phyloP scores from a whole-genome alignment of 2,329 filamentous ascomycete genomes.

The Zasmidium cellare region DNA sequence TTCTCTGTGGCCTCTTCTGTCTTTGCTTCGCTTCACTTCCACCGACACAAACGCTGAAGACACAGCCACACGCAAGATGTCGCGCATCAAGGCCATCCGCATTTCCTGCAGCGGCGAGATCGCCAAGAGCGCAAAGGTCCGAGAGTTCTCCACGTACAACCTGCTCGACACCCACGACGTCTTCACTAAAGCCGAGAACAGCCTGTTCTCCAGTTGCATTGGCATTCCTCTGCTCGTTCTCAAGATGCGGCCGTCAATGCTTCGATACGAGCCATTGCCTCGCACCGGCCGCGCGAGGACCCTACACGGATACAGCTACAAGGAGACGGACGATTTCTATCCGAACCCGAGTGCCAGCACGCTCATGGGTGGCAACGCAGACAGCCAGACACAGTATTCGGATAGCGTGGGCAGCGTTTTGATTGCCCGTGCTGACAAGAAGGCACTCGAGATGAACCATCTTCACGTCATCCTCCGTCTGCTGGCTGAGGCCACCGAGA shows the following conservation, averaged over 20 bases:
- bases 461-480: not conserved
- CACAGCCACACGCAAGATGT: not conserved
- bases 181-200: not conserved
- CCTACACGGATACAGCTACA: not conserved
- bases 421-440: not conserved
- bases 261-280: no score
- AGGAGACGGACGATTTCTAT: not conserved
- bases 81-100: not conserved
- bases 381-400: not conserved
- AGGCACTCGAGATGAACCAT: not conserved
- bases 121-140: not conserved
- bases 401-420: not conserved
- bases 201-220: not conserved
- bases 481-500: not conserved
- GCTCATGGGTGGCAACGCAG: conserved; percentile 2
- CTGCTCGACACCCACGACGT: not conserved
- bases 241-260: conserved; percentile 3
- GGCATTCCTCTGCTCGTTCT: not conserved
- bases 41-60: not conserved
- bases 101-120: conserved; percentile 1
- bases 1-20: not conserved
- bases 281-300: no score
- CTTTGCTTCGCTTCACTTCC: no score
- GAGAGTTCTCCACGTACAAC: not conserved
- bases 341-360: not conserved